Conservation (phyloP, 768 basidiomycete genomes). For the Glaciozyma martinii region DNA sequence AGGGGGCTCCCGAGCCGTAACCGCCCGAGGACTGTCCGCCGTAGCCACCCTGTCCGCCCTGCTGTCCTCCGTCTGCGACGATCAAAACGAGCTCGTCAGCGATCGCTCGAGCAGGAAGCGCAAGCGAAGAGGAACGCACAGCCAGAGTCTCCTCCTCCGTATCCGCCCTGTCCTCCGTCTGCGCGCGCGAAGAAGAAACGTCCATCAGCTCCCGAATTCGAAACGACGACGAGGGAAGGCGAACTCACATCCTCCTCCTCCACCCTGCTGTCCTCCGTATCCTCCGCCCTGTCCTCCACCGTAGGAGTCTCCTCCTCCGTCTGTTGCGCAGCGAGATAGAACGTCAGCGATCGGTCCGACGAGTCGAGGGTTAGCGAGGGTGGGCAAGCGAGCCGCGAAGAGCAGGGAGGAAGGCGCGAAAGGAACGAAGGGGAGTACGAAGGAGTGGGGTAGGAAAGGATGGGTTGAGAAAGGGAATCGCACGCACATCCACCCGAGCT, state of each 20-base stretch:
- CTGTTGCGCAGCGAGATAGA: neutral
- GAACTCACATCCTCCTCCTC: constrained; percentile 17
- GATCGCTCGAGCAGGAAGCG: neutral
- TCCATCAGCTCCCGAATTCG: neutral
- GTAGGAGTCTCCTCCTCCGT: constrained; percentile 32
- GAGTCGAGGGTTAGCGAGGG: neutral
- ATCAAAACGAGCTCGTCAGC: neutral
- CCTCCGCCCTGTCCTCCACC: constrained; percentile 29
- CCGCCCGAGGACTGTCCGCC: constrained; percentile 25
- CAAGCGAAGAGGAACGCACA: neutral
- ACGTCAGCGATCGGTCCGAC: neutral
- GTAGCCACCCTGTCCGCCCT: constrained; percentile 36
- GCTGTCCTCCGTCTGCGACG: constrained; percentile 7
- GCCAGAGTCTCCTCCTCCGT: constrained; percentile 28
- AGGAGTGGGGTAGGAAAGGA: neutral
- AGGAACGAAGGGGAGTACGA: neutral
- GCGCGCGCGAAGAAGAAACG: neutral
- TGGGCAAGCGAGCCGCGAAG: neutral
- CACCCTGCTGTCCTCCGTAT: constrained; percentile 29
- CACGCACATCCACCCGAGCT: neutral
- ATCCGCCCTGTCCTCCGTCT: constrained; percentile 17
- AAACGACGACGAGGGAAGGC: too few species aligned
- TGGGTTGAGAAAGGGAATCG: neutral
- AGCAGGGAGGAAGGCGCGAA: neutral
- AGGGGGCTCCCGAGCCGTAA: constrained; percentile 25